Conservation (phyloP, 768 basidiomycete species). For the Termitomyces sp. region DNA sequence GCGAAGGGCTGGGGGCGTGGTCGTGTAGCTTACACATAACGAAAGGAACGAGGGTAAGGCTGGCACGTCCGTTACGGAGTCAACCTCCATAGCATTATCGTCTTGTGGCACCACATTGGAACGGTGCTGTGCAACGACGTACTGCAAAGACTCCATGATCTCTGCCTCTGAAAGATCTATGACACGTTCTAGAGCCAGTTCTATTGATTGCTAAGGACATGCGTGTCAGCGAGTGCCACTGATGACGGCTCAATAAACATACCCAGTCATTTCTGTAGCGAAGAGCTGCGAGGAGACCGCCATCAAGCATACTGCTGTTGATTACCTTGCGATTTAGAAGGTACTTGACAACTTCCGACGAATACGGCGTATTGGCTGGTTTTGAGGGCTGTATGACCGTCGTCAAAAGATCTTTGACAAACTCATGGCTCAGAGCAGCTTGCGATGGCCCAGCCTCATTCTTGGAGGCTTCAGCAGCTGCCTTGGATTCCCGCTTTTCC, state of each 20-base stretch:
- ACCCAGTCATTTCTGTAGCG: slow-evolving; percentile 69
- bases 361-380: slow-evolving; percentile 40
- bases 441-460: background rate
- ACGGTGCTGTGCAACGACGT: slow-evolving; percentile 40
- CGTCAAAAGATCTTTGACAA: slow-evolving; percentile 61
- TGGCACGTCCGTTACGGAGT: slow-evolving; percentile 24
- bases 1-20: slow-evolving; percentile 40
- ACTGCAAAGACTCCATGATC: slow-evolving; percentile 50
- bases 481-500: slow-evolving; percentile 38
- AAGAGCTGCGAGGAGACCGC: slow-evolving; percentile 55
- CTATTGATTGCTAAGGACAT: slow-evolving; percentile 39
- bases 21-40: slow-evolving; percentile 36
- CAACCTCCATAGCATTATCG: slow-evolving; percentile 43
- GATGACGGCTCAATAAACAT: slow-evolving; percentile 16
- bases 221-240: background rate
- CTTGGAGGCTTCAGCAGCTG: slow-evolving; percentile 9
- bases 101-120: slow-evolving; percentile 21
- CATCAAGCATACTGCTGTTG: slow-evolving; percentile 60
- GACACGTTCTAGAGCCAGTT: slow-evolving; percentile 52
- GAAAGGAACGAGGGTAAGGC: slow-evolving; percentile 36
- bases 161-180: slow-evolving; percentile 67
- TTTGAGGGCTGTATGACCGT: slow-evolving; percentile 44
- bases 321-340: slow-evolving; percentile 59
- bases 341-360: slow-evolving; percentile 53
- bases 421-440: slow-evolving; percentile 37